These are phyloP conservation scores for Fusarium subglutinans DNA, from an alignment of 2,329 filamentous ascomycete species.

Conservation along the genomic window DNA sequence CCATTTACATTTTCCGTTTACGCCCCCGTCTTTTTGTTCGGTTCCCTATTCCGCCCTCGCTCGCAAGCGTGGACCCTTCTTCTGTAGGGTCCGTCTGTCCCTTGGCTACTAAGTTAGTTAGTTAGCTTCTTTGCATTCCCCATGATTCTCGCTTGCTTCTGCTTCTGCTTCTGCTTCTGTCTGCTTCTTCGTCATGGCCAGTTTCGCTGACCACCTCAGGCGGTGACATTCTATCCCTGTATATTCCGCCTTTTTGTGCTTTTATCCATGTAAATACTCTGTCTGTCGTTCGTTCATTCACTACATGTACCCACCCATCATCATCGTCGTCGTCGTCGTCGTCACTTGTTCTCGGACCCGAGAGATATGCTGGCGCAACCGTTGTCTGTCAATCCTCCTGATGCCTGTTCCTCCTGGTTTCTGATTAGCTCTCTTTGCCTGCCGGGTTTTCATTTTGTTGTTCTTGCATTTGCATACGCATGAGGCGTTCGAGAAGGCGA, in stretches of 20 bases:
- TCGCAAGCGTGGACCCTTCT: constrained; percentile 10
- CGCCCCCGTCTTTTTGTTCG: constrained; percentile 12
- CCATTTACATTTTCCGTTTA: constrained; percentile 27
- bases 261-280: neutral
- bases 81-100: neutral
- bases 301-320: neutral
- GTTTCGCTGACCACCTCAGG: constrained; percentile 4
- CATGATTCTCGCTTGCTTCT: constrained; percentile 30
- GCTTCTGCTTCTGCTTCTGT: neutral
- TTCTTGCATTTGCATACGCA: constrained; percentile 20
- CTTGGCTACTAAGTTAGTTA: neutral
- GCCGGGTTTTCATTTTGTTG: neutral
- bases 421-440: constrained; percentile 8
- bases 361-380: constrained; percentile 16
- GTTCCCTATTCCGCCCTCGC: constrained; percentile 34
- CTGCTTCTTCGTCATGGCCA: constrained; percentile 6
- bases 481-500: constrained; percentile 26
- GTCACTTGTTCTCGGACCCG: neutral
- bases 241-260: constrained; percentile 5
- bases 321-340: neutral
- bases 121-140: constrained; percentile 14
- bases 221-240: constrained; percentile 28
- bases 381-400: neutral
- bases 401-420: neutral
- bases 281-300: neutral